Evolutionary conservation across 495 filamentous ascomycete genomes (phyloP).

Genomic region (Lophium mytilinum): DNA sequence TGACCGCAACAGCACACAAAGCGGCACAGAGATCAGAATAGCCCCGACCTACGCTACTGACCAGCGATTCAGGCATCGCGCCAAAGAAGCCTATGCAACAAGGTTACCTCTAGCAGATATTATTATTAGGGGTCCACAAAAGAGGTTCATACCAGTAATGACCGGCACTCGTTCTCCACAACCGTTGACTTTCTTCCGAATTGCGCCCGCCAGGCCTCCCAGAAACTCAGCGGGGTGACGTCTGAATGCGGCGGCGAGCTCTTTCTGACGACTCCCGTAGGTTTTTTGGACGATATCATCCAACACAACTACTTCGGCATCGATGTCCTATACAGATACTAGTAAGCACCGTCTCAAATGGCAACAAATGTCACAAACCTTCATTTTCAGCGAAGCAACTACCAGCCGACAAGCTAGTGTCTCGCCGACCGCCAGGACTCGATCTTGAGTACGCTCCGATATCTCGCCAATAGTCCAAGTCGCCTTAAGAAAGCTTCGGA

Average conservation of each 20-base stretch:
- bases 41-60: slow-evolving; percentile 73
- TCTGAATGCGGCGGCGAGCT: slow-evolving; percentile 25
- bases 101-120: background rate
- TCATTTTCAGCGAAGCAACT: slow-evolving; percentile 30
- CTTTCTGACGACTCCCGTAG: slow-evolving; percentile 28
- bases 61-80: slow-evolving; percentile 68
- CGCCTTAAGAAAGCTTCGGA: slow-evolving; percentile 28
- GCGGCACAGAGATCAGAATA: slow-evolving; percentile 89
- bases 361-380: slow-evolving; percentile 22
- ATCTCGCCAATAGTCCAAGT: slow-evolving; percentile 36
- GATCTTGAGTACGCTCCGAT: slow-evolving; percentile 33
- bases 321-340: slow-evolving; percentile 24
- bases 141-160: slow-evolving; percentile 9
- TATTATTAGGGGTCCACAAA: background rate
- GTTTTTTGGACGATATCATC: slow-evolving; percentile 33
- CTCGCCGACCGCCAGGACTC: slow-evolving; percentile 35
- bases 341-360: background rate
- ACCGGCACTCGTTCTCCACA: slow-evolving; percentile 24
- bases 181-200: slow-evolving; percentile 23
- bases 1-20: slow-evolving; percentile 67
- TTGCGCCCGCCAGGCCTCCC: slow-evolving; percentile 29
- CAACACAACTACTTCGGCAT: slow-evolving; percentile 29
- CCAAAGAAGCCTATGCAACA: slow-evolving; percentile 64
- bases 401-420: slow-evolving; percentile 34
- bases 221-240: slow-evolving; percentile 31